Evolutionary conservation across 306 rosid species (phyloP).

Genomic region (Trifolium repens): DNA sequence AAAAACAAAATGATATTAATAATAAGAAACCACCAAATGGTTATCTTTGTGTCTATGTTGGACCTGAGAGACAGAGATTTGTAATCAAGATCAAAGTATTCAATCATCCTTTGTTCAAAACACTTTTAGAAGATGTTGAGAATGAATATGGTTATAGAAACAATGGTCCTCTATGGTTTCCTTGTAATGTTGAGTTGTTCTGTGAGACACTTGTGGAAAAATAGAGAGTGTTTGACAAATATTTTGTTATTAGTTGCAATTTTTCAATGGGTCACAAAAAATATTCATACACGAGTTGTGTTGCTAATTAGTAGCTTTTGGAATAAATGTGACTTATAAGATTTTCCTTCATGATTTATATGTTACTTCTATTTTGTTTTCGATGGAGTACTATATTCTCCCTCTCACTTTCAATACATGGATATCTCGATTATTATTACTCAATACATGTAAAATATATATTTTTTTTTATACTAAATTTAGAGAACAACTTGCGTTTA

Average conservation of each 20-base stretch:
- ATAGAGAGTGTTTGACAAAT: neutral
- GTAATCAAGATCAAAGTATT: conserved; percentile 52
- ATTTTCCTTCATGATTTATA: too few relatives aligned
- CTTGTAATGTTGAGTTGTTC: conserved; percentile 67
- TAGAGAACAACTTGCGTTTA: too few relatives aligned
- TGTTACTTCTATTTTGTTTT: too few relatives aligned
- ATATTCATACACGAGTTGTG: neutral
- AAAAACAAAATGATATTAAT: neutral
- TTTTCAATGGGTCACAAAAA: neutral
- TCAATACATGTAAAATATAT: too few relatives aligned
- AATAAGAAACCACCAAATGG: conserved; percentile 51
- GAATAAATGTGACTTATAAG: too few relatives aligned
- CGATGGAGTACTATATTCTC: too few relatives aligned
- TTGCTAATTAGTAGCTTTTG: too few relatives aligned
- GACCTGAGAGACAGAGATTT: conserved; percentile 56
- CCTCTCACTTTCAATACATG: too few relatives aligned
- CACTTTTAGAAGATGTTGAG: conserved; percentile 67
- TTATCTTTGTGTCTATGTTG: conserved; percentile 66
- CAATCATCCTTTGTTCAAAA: conserved; percentile 66
- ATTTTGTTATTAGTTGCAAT: neutral
- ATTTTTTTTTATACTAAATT: too few relatives aligned
- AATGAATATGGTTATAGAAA: conserved; percentile 59
- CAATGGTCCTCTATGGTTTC: conserved; percentile 77
- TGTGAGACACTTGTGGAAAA: conserved; percentile 41
- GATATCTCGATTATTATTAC: too few relatives aligned